These are phyloP conservation scores for Sanghuangporus weigelae DNA, from an alignment of 1,284 basidiomycete genomes.

Conservation along the genomic window DNA sequence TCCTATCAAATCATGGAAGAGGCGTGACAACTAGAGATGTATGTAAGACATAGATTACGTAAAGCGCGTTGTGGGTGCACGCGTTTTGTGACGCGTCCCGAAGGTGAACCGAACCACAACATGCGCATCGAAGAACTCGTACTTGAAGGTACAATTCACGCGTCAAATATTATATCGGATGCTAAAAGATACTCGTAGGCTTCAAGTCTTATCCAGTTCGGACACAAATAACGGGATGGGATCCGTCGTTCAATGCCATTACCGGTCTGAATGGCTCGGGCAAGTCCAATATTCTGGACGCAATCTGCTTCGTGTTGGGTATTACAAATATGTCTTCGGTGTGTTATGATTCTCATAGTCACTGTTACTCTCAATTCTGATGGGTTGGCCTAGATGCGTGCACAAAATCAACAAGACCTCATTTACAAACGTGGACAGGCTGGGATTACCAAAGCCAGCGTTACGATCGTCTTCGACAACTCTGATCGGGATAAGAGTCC, in stretches of 20 bases:
- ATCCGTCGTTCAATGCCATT: constrained; percentile 95
- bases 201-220: constrained; percentile 98
- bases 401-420: constrained; percentile 93
- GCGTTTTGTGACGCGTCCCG: neutral
- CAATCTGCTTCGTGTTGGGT: constrained; percentile 96
- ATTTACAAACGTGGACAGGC: constrained; percentile 99
- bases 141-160: constrained; percentile 51
- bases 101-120: constrained; percentile 11
- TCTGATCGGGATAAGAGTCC: constrained; percentile 88
- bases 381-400: constrained; percentile 69
- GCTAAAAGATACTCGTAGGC: constrained; percentile 39
- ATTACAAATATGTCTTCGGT: constrained; percentile 91
- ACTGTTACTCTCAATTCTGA: neutral
- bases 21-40: neutral
- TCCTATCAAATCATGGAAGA: neutral
- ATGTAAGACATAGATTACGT: constrained; percentile 4
- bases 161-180: neutral
- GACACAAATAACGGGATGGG: constrained; percentile 93
- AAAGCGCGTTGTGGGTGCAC: constrained; percentile 16
- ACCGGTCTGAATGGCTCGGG: constrained; percentile 93
- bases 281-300: constrained; percentile 97
- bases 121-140: constrained; percentile 85
- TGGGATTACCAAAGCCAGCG: constrained; percentile 94
- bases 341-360: constrained; percentile 21
- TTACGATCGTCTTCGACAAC: constrained; percentile 99